These are phyloP conservation scores for Pleomassaria siparia DNA, from an alignment of 2,329 filamentous ascomycete species.

Conservation along the genomic window DNA sequence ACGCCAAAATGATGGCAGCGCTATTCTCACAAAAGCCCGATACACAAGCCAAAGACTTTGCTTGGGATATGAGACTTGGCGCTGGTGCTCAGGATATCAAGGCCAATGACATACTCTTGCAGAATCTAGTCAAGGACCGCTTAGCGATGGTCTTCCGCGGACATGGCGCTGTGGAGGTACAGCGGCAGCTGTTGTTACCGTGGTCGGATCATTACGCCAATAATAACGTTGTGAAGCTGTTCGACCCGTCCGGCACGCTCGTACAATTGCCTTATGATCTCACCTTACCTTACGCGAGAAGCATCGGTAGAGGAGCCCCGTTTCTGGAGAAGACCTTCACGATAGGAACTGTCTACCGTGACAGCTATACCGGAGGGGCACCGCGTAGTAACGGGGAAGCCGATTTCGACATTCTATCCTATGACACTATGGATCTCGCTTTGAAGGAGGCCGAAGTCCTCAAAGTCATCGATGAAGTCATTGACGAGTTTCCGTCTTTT, in stretches of 20 bases:
- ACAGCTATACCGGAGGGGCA: constrained; percentile 75
- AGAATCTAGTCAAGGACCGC: constrained; percentile 71
- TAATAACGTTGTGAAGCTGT: constrained; percentile 71
- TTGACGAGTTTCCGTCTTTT: constrained; percentile 76
- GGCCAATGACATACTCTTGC: constrained; percentile 64
- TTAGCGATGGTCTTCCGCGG: constrained; percentile 78
- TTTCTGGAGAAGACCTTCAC: constrained; percentile 76
- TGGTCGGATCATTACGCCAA: constrained; percentile 74
- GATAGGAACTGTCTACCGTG: constrained; percentile 85
- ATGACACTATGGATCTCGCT: constrained; percentile 76
- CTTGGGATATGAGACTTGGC: constrained; percentile 49
- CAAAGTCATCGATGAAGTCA: constrained; percentile 91
- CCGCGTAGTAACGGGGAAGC: constrained; percentile 84
- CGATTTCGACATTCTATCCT: constrained; percentile 94
- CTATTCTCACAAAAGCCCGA: constrained; percentile 73
- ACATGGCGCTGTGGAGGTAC: constrained; percentile 83
- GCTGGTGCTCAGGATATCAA: constrained; percentile 34
- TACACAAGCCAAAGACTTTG: constrained; percentile 73
- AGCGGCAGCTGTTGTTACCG: constrained; percentile 76
- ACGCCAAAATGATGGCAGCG: constrained; percentile 83
- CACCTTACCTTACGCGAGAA: constrained; percentile 83
- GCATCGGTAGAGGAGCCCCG: constrained; percentile 70
- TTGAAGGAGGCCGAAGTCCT: constrained; percentile 91
- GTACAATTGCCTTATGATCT: constrained; percentile 94
- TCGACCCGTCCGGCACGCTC: constrained; percentile 83